Evolutionary conservation across 805 yeast species (phyloP), one percentile per base, ranked within the genome.

Genomic region (Lipomyces spencermartinsiae): DNA sequence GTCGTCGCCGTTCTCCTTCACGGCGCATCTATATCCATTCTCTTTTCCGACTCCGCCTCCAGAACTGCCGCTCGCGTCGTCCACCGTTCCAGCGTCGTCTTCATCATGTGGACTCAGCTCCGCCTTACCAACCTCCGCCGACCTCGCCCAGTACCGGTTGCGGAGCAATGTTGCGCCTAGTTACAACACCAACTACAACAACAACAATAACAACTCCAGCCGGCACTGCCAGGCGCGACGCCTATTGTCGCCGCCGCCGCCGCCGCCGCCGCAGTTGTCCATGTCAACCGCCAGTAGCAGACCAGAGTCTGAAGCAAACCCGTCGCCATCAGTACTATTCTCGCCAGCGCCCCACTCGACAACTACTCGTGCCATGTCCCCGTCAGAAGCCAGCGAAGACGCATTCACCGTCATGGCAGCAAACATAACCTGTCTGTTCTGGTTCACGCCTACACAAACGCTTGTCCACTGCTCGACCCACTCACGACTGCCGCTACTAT

Each of bases 361-460:
- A 35, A 35, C 62, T 5, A 37, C 34, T 57, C 59, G 62, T 37
- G 54, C 57, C n/a, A 46, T 29, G 37, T 25, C 49, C 12, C 29
- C 22, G 37, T 10, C 46, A 3, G 9, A 55, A 4, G 59, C 22
- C 61, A 25, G 35, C 35, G 61, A 59, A 34, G 67, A 59, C 33
- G 29, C 53, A 49, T 68, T 63, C 63, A 63, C 66, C 25, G 35
- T 58, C 55, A 60, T 63, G 66, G 71, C 67, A n/a, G 78, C 79
- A 35, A 71, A 69, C 59, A 66, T 77, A 31, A 73, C 76, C 46
- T 77, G 79, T 54, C 71, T 77, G 61, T 73, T 77, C 53, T 76
- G 79, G 78, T 76, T 76, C 71, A 73, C 67, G 22, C 72, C 72
- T 8, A 51, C 67, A 4, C 16, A 46, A 43, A 19, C 60, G 25